Base-by-base conservation (phyloP, 2,329 filamentous ascomycete genomes). In the Alternaria angustiovoidea region DNA sequence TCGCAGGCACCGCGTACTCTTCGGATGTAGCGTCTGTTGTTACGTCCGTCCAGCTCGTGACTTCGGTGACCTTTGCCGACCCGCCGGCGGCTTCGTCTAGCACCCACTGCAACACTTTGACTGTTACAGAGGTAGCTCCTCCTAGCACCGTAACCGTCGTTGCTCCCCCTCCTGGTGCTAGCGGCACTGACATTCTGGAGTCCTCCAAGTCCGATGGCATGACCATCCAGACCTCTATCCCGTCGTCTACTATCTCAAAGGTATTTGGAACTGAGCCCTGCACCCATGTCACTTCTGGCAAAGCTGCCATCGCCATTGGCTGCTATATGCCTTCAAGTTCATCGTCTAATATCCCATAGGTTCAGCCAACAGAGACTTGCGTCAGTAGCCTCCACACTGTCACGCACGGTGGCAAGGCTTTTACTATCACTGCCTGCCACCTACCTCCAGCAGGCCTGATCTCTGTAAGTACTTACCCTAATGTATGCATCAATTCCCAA, bases 21-120 rank as follows among this genome's bases (percentile, higher is more conserved):
- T 51, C 48, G 12, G 54, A 44, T 14, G 22, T 46, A 7, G 34
- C 32, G 7, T 26, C 44, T 3, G 57, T 46, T 9, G 46, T 47
- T n/a, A 63, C 53, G 26, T 51, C 51, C 14, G n/a, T 53, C n/a
- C 44, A 60, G 47, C 32, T 51, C 11, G n/a, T 59, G 5, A 59
- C 55, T 22, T 54, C 59, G 11, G 32, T 57, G 4, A 48, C 44
- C 16, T 28, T 46, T 11, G 18, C 41, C 51, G 30, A 41, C 12
- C 14, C 28, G 18, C 14, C 32, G 16, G 7, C 22, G 7, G 36
- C 30, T 18, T 14, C 24, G 20, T 48, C 48, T 16, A 52, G 42
- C 41, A 57, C 26, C 12, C 38, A 30, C 18, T 61, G 54, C 36
- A 44, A 32, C 22, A 48, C 47, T 5, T 28, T 49, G 9, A 61